Evolutionary conservation across 331 rosid species (phyloP).

Genomic region (Quercus lobata): DNA sequence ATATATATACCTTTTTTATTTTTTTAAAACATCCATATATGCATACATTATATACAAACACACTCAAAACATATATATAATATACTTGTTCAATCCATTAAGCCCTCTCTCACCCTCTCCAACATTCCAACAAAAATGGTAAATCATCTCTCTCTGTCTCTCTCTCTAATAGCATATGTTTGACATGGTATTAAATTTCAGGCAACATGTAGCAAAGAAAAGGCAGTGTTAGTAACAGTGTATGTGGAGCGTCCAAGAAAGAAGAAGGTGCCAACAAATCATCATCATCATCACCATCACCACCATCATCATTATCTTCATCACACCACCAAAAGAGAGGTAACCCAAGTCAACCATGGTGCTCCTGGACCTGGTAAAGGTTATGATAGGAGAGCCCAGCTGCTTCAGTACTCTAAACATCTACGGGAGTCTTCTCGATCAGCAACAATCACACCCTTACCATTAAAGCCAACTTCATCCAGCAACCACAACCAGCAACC

Average conservation of each 20-base stretch:
- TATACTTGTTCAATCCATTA: background rate
- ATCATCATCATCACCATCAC: constrained; percentile 14
- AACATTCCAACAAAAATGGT: constrained; percentile 46
- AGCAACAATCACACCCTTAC: constrained; percentile 27
- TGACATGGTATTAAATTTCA: constrained; percentile 19
- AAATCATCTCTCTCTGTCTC: constrained; percentile 1
- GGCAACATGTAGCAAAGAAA: constrained; percentile 44
- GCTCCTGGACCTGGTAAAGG: constrained; percentile 20
- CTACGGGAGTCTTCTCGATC: constrained; percentile 45
- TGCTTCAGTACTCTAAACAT: constrained; percentile 59
- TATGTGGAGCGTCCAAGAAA: constrained; percentile 58
- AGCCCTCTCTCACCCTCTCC: background rate
- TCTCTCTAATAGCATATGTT: background rate
- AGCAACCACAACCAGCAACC: constrained; percentile 27
- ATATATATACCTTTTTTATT: no score
- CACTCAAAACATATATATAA: background rate
- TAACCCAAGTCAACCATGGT: constrained; percentile 13
- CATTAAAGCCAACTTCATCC: constrained; percentile 13
- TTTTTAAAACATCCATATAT: no score
- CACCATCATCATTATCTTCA: constrained; percentile 30
- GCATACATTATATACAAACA: background rate
- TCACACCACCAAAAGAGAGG: constrained; percentile 30
- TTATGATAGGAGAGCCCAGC: constrained; percentile 59
- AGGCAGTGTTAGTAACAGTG: constrained; percentile 45
- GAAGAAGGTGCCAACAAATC: constrained; percentile 20